Evolutionary conservation across 2,329 filamentous ascomycete species (phyloP), one percentile per base, ranked within the genome.

Genomic region (Stachybotrys chartarum): DNA sequence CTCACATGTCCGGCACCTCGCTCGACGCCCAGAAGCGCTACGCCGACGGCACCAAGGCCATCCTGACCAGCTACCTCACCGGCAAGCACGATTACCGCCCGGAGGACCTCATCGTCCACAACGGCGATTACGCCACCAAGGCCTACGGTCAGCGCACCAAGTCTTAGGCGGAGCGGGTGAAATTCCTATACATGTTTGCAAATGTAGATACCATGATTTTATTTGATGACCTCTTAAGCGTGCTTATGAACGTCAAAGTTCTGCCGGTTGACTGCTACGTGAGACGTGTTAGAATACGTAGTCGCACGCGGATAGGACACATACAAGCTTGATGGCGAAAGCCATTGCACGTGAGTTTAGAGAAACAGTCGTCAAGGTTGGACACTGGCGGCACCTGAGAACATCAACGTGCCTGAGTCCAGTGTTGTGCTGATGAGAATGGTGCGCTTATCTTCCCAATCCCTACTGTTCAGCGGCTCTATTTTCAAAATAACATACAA

Each of bases 1-100:
- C 94, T 56, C 94, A 97, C 85, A 96, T 97, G 91, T 96, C 91
- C 12, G 94, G 94, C 71, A 97, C 93, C 57, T 96, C 92, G n/a
- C 87, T 99, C 70, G 94, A 99, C 71, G 94, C 94, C 57, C 94
- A 99, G 82, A 87, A 90, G 78, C 85, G 91, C 63, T 96, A 96
- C 71, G 90, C 91, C 67, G 80, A 86, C 61, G 91, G 91, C 66
- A 88, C 85, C 74, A 96, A 97, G 88, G 75, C 80, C 63, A 97
- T 99, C 70, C 81, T 99, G 58, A 81, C 93, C 62, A 91, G 87
- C 75, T 99, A 97, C 83, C 90, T 96, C 72, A 84, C 80, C 63
- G 92, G 92, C 66, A 86, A 85, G 70, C 77, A 90, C 70, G 92
- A 97, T 79, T 99, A 99, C 82, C 81, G 82, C 62, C 84, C 86